Percentiles rank a stretch among this genome's conserved stretches.
Evolutionary conservation across 192 early-diverging fungal genomes (phyloP).

Genomic region (Rhizoclosmatium sp.): DNA sequence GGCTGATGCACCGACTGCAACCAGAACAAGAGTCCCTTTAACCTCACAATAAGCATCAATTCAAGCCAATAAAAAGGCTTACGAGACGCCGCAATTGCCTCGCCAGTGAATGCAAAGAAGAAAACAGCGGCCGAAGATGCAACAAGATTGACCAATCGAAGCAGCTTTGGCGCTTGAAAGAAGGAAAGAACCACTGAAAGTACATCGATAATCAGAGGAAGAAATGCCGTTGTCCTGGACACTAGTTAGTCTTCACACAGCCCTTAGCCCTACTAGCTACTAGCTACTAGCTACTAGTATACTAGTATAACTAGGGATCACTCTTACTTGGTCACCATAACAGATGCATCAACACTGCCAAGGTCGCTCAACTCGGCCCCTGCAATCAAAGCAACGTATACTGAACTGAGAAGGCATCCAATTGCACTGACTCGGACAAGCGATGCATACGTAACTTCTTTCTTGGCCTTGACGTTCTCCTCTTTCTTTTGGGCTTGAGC

Average conservation of each 20-base stretch:
- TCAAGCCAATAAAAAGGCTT: conserved; percentile 2
- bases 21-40: neutral
- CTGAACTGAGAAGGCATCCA: conserved; percentile 15
- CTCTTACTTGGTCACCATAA: conserved; percentile 4
- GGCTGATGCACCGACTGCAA: neutral
- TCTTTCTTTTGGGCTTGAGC: too few relatives aligned
- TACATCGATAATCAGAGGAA: conserved; percentile 10
- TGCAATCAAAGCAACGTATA: conserved; percentile 10
- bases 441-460: neutral
- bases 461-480: neutral
- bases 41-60: neutral
- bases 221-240: neutral
- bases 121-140: neutral
- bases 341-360: neutral
- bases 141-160: neutral
- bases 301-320: neutral
- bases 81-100: conserved; percentile 18
- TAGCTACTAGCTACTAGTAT: too few relatives aligned
- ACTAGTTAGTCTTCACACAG: neutral
- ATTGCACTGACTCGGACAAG: conserved; percentile 13
- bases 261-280: too few relatives aligned
- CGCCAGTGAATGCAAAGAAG: neutral
- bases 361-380: conserved; percentile 3
- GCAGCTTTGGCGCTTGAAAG: neutral
- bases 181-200: conserved; percentile 5